Evolutionary conservation across 208 protist genomes (phyloP), one percentile per base, ranked within the genome.

Genomic region (Tetramitus jugosus): DNA sequence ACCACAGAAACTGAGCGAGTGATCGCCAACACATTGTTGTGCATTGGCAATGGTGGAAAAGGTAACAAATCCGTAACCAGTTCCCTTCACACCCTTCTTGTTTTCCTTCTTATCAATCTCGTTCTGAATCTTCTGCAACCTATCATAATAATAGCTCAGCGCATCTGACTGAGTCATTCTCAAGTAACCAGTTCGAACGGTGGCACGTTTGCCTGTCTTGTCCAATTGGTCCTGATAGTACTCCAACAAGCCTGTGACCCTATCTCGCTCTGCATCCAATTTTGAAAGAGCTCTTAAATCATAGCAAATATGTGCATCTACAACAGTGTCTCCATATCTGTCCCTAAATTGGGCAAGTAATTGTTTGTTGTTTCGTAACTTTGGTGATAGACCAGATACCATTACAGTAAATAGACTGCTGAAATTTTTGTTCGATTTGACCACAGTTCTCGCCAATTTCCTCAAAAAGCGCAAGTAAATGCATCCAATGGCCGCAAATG

Each of bases 341-440:
- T 46, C 39, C 4, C 3, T 33, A 7, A 71, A 71, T 31, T 71
- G 39, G 20, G 0, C 3, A 8, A 71, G 23, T 46, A 71, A 33
- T 31, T 29, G 14, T 52, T 71, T 13, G 10, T 33, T 71, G 35
- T 49, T 29, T 49, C 35, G 26, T 0, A 71, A 17, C 29, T 46
- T 35, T 20, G 29, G 43, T 17, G 26, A 20, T 31, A 71, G 10
- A 49, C 31, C 31, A 26, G 23, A 35, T 35, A 71, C 65, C 65
- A 71, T 49, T 2, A 71, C 20, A 10, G 65, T 71, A 13, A 49
- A 71, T n/a, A 71, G 39, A 3, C 39, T 35, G 10, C 39, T 40
- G 49, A 49, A 71, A 71, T 71, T 71, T 7, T 17, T 49, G 10
- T 71, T 71, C 13, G 17, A 23, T 13, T 71, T 71, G 4, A 71